These are phyloP conservation scores for Acanthamoeba castellanii DNA, from an alignment of 208 protist genomes.

Conservation along the genomic window DNA sequence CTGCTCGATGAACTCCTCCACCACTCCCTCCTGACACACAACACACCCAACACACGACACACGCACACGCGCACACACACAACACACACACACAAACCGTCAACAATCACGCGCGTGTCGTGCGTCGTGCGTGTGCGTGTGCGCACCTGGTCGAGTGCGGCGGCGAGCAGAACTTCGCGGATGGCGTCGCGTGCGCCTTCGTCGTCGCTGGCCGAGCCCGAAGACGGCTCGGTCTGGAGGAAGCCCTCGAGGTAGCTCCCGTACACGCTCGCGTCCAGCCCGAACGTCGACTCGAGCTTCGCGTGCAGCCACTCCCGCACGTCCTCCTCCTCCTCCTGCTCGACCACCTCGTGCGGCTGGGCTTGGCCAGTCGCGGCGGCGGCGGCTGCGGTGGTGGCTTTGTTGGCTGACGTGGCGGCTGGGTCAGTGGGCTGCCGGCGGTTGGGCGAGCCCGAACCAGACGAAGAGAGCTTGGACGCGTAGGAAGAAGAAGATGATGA, in stretches of 20 bases:
- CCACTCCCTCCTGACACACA: background rate
- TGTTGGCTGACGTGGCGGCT: too few relatives aligned
- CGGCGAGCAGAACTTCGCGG: slow-evolving; percentile 4
- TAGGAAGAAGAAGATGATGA: background rate
- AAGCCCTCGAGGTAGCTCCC: slow-evolving; percentile 11
- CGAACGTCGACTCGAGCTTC: background rate
- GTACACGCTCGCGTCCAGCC: slow-evolving; percentile 9
- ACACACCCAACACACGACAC: background rate
- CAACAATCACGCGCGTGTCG: background rate
- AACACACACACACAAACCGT: background rate
- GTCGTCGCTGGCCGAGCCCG: background rate
- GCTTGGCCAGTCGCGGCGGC: too few relatives aligned
- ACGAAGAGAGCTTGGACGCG: background rate
- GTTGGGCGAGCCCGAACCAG: background rate
- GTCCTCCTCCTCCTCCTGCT: background rate
- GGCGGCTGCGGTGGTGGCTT: background rate
- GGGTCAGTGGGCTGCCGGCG: too few relatives aligned
- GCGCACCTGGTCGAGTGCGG: background rate
- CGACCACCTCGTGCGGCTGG: background rate
- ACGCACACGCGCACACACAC: background rate
- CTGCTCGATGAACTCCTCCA: background rate
- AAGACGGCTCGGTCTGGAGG: background rate
- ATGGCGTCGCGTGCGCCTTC: background rate
- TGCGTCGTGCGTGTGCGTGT: too few relatives aligned
- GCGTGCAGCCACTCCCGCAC: slow-evolving; percentile 3